Evolutionary conservation across 768 basidiomycete genomes (phyloP).

Genomic region (Calvatia gigantea): DNA sequence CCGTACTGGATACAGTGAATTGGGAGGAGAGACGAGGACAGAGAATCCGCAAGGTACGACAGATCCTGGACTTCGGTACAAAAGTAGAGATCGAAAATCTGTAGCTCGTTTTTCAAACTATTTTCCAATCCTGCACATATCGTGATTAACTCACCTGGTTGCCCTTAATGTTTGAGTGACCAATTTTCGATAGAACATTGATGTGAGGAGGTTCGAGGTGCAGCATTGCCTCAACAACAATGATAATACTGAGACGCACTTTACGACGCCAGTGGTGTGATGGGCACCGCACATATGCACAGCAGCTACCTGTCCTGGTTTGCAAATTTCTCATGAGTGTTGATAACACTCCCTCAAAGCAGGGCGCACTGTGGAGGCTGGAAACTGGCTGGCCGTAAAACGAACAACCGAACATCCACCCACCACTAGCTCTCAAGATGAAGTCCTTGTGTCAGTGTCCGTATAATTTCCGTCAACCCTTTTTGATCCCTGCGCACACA

Average conservation of each 20-base stretch:
- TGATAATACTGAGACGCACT: slow-evolving; percentile 90
- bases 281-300: slow-evolving; percentile 97
- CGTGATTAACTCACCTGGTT: slow-evolving; percentile 61
- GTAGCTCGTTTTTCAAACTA: not conserved
- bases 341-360: not conserved
- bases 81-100: slow-evolving; percentile 96
- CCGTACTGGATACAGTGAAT: slow-evolving; percentile 79
- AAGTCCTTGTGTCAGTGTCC: no score
- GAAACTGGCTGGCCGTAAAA: no score
- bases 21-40: slow-evolving; percentile 56
- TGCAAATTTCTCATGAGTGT: slow-evolving; percentile 1
- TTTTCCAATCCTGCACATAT: not conserved
- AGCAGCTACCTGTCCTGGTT: slow-evolving; percentile 68
- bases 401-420: no score
- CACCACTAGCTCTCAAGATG: no score
- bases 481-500: no score
- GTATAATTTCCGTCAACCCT: no score
- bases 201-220: slow-evolving; percentile 95
- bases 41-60: slow-evolving; percentile 75
- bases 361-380: no score
- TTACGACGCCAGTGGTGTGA: slow-evolving; percentile 93
- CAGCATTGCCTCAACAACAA: slow-evolving; percentile 97
- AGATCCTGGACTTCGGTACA: slow-evolving; percentile 98
- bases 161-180: slow-evolving; percentile 86
- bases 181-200: slow-evolving; percentile 95